Base-by-base conservation (phyloP, 2,329 filamentous ascomycete genomes). In the Neospermospora avenae region DNA sequence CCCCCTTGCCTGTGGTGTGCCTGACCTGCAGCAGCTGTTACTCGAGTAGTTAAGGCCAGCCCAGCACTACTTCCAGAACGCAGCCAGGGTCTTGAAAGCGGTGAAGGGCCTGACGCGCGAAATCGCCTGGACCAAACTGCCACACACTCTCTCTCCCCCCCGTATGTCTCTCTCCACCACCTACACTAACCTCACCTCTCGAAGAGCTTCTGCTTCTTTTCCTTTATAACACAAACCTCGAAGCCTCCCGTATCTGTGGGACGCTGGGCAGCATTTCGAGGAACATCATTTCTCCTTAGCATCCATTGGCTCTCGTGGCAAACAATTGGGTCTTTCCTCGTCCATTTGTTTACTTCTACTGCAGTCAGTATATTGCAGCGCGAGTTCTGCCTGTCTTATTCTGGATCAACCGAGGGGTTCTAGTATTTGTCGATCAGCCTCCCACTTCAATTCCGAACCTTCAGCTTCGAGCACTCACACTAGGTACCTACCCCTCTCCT, bases 381-480 rank as follows among this genome's bases (percentile, higher is more conserved):
- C 49, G 35, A 52, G 11, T 25, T 45, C 20, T 49, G 35, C 25
- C 44, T 51, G 22, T 41, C 31, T 22, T 25, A 34, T 35, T 8
- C 31, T 55, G 25, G 46, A 49, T 56, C 53, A 51, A 59, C 53
- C 44, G 54, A 57, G 54, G 46, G 59, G 52, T 62, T 31, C 5
- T 10, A 31, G 28, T 28, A 45, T 51, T 39, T 41, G 59, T 57
- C 59, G 55, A 61, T 61, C 49, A 35, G 31, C 44, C 24, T 55
- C 55, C 24, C n/a, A 56, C 45, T 22, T 22, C 44, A 45, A 49
- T 14, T 22, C 48, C 28, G 42, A 46, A 22, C 44, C 35, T 42
- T 44, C 46, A 24, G 44, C 4, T 10, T 44, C 45, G 24, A 28
- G 10, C 18, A 35, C 53, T 59, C 45, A 28, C 61, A 48, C 49